Evolutionary conservation across 2,329 filamentous ascomycete genomes (phyloP).

Genomic region (Ascochyta rabiei): DNA sequence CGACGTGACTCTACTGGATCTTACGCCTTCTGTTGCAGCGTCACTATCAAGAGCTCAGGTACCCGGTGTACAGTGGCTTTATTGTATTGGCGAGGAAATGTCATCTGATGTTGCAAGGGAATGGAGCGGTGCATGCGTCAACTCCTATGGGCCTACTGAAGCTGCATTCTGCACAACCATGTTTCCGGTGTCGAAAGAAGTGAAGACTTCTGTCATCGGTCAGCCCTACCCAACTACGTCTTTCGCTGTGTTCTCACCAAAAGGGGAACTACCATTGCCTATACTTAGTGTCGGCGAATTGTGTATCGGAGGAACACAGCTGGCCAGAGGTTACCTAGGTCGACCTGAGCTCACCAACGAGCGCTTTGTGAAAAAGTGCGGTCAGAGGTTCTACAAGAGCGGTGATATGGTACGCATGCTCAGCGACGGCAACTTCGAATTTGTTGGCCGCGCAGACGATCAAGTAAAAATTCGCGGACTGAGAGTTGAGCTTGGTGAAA

Average conservation of each 20-base stretch:
- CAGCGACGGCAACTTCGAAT: conserved; percentile 47
- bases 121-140: conserved; percentile 51
- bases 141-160: conserved; percentile 54
- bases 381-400: conserved; percentile 46
- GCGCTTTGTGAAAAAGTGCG: conserved; percentile 37
- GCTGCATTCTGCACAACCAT: conserved; percentile 55
- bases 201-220: conserved; percentile 50
- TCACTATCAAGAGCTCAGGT: conserved; percentile 42
- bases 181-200: conserved; percentile 34
- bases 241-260: conserved; percentile 45
- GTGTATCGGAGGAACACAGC: conserved; percentile 54
- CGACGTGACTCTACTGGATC: conserved; percentile 47
- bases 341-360: conserved; percentile 40
- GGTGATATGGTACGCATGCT: conserved; percentile 50
- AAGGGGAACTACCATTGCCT: conserved; percentile 44
- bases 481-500: conserved; percentile 48
- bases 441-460: conserved; percentile 47
- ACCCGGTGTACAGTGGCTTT: conserved; percentile 50
- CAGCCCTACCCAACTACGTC: conserved; percentile 50
- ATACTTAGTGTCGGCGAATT: conserved; percentile 52
- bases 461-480: conserved; percentile 50
- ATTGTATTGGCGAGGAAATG: conserved; percentile 55
- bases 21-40: conserved; percentile 52
- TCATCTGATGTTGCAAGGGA: conserved; percentile 44
- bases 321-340: conserved; percentile 54